Conservation (phyloP, 2,329 filamentous ascomycete species). For the Niveomyces coronatus region DNA sequence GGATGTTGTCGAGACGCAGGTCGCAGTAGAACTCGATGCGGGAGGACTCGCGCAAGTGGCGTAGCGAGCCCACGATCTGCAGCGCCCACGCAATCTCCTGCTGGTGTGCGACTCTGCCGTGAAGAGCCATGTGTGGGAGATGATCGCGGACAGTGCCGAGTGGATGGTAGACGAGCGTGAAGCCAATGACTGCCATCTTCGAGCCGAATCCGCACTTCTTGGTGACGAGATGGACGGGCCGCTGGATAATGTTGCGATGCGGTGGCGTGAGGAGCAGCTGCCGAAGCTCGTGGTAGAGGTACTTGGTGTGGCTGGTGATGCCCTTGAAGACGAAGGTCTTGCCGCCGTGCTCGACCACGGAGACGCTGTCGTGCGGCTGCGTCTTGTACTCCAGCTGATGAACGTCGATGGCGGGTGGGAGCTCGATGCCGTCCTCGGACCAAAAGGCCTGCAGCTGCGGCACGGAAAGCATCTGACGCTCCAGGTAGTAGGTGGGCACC, state of each 20-base stretch:
- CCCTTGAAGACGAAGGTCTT: slow-evolving; percentile 46
- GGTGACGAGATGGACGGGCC: slow-evolving; percentile 43
- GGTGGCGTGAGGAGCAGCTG: slow-evolving; percentile 40
- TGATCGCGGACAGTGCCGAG: slow-evolving; percentile 46
- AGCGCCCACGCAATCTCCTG: slow-evolving; percentile 43
- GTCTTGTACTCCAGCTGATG: slow-evolving; percentile 36
- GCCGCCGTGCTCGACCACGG: slow-evolving; percentile 35
- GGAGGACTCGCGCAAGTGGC: slow-evolving; percentile 36
- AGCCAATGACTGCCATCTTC: slow-evolving; percentile 45
- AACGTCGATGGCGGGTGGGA: slow-evolving; percentile 41
- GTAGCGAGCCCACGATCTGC: slow-evolving; percentile 41
- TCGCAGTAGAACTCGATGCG: slow-evolving; percentile 47
- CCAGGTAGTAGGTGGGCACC: slow-evolving; percentile 41
- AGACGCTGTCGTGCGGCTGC: slow-evolving; percentile 50
- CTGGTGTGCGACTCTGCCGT: slow-evolving; percentile 28
- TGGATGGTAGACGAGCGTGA: slow-evolving; percentile 43
- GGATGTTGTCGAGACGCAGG: slow-evolving; percentile 49
- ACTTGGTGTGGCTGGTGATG: slow-evolving; percentile 46
- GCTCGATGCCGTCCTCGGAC: slow-evolving; percentile 23
- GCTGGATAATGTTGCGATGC: slow-evolving; percentile 42
- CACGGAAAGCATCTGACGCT: slow-evolving; percentile 39
- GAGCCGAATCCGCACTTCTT: slow-evolving; percentile 46
- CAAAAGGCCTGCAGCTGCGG: slow-evolving; percentile 33
- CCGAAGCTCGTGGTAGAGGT: slow-evolving; percentile 50
- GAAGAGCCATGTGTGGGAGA: slow-evolving; percentile 40